Evolutionary conservation across 2,329 filamentous ascomycete species (phyloP), one percentile per base, ranked within the genome.

Genomic region (Ophioceras dolichostomum): DNA sequence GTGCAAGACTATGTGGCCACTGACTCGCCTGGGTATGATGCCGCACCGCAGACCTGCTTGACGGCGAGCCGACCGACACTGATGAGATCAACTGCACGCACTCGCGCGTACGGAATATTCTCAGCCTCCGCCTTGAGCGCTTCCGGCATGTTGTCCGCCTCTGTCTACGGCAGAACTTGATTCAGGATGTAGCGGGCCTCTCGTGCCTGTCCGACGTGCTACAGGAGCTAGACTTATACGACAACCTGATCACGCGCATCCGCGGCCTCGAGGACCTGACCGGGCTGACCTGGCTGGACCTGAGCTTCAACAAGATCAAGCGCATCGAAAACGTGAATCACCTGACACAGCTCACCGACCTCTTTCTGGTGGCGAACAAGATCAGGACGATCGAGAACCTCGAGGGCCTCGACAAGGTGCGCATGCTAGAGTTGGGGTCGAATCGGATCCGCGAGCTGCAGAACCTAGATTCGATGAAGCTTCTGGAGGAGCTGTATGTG

Each of bases 231-330:
- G 91, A 98, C 51, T 72, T 98, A 41, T 98, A 98, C 65, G 91
- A 98, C 62, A 98, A 98, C 59, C 70, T 94, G 14, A 87, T 98
- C 49, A 75, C 78, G 10, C 87, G 94, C 58, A 76, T 95, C 58
- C 79, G 79, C 46, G 84, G 84, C 21, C 70, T 98, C 32, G 87
- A 95, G 38, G 67, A 76, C 32, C 74, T 95, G 40, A 75, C 70
- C 10, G 70, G 83, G 43, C 72, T 98, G 38, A 85, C 73, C 5
- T 81, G 67, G 39, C 74, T 98, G 38, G 91, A 98, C 56, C 69
- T 98, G 36, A 93, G 84, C 58, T 98, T 95, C 73, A 98, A 98
- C 68, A 96, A 96, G 67, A 89, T 98, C 65, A 95, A 94, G 58
- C 88, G 95, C 60, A 94, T 98, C 65, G 94, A 94, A 60, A 78